Evolutionary conservation across 2,329 filamentous ascomycete genomes (phyloP), one percentile per base, ranked within the genome.

Genomic region (Verticillium nonalfalfae): DNA sequence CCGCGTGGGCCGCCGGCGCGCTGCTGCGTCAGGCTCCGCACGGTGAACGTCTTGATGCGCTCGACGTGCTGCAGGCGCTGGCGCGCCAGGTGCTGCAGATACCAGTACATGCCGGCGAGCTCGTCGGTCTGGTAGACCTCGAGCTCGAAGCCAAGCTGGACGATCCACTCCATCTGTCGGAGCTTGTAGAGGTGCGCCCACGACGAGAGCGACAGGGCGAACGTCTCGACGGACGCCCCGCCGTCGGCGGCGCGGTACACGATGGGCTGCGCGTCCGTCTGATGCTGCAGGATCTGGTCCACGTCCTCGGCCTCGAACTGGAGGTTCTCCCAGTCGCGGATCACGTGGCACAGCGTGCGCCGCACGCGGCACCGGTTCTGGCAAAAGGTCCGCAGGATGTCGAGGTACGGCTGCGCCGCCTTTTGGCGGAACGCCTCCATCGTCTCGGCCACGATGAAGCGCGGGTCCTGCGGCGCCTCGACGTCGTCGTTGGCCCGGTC

Each of bases 141-240:
- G 13, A 97, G 87, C 74, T 99, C 95, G 73, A 99, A 98, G 13
- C 96, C 95, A 36, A 97, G 85, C 70, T 97, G 90, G 15, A 97
- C 82, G 56, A 96, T 89, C 80, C 88, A 90, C 71, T 94, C 89
- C 82, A 97, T 91, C 69, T 94, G 86, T 35, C 85, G 85, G n/a
- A 97, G 81, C 74, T 97, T 98, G 75, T 96, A 91, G 63, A 93
- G 84, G 68, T 94, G 96, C 0, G 88, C 85, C 95, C 95, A 99
- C 3, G 90, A 93, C 1, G 90, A 92, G 0, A 98, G 80, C 0
- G 92, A 88, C 59, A 90, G 89, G 0, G 88, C 82, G 70, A 85
- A 88, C 1, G 85, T 78, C 55, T 88, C 83, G 2, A 76, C 77
- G 58, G 78, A 79, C 0, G 75, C 71, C 63, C 69, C 69, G 11